phyloP scores from a whole-genome alignment of 768 basidiomycete genomes.

The Naganishia onofrii region DNA sequence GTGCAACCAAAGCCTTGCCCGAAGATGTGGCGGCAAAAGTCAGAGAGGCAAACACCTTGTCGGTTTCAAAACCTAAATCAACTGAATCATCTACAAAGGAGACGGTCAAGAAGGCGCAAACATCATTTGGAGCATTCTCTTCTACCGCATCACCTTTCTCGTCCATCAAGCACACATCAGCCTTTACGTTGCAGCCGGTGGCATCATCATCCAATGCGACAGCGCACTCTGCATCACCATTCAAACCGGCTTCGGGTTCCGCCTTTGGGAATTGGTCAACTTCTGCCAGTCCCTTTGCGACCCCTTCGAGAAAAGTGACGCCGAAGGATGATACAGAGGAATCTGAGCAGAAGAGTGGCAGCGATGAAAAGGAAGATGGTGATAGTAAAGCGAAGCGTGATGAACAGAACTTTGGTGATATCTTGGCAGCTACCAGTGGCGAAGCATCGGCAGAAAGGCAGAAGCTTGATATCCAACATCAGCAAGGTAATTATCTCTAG shows the following conservation, averaged over 20 bases:
- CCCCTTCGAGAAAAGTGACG: slow-evolving; percentile 31
- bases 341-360: not conserved
- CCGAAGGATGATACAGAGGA: slow-evolving; percentile 3
- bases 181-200: slow-evolving; percentile 26
- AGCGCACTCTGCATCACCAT: slow-evolving; percentile 14
- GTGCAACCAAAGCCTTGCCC: not conserved
- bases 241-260: not conserved
- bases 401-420: slow-evolving; percentile 42
- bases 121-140: slow-evolving; percentile 37
- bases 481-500: slow-evolving; percentile 48
- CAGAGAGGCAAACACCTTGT: slow-evolving; percentile 21
- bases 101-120: slow-evolving; percentile 34
- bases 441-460: slow-evolving; percentile 37
- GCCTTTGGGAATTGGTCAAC: slow-evolving; percentile 36
- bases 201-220: slow-evolving; percentile 29
- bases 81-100: slow-evolving; percentile 2
- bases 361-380: slow-evolving; percentile 20
- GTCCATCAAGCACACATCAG: slow-evolving; percentile 27
- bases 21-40: slow-evolving; percentile 24
- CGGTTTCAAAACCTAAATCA: not conserved
- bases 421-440: slow-evolving; percentile 37
- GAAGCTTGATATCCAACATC: slow-evolving; percentile 50
- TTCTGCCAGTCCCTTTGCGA: slow-evolving; percentile 42
- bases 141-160: slow-evolving; percentile 33
- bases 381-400: slow-evolving; percentile 26